Evolutionary conservation across 345 rosid species (phyloP).

Genomic region (Eucalyptus grandis): DNA sequence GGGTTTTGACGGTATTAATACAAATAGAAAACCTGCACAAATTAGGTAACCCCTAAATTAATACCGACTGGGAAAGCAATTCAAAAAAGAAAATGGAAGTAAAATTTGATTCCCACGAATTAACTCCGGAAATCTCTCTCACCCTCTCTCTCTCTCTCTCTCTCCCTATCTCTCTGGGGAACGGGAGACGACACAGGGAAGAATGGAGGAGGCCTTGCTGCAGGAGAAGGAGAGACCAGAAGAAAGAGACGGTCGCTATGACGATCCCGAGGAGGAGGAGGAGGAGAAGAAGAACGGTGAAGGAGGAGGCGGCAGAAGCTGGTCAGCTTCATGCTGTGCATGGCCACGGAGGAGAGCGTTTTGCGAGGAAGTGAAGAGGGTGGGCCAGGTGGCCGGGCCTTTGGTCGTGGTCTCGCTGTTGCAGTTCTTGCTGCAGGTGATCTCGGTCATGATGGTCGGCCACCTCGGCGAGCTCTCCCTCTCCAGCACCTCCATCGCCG

Average conservation of each 20-base stretch:
- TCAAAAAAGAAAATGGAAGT: background rate
- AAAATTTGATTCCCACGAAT: background rate
- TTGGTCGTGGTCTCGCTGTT: slow-evolving; percentile 61
- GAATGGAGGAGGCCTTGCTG: background rate
- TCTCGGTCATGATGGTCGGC: slow-evolving; percentile 72
- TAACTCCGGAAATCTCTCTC: background rate
- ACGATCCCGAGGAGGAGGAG: background rate
- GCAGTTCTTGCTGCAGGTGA: slow-evolving; percentile 36
- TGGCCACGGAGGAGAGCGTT: background rate
- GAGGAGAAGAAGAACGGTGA: background rate
- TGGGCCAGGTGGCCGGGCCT: slow-evolving; percentile 45
- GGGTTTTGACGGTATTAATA: background rate
- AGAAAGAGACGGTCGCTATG: background rate
- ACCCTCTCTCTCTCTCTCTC: background rate
- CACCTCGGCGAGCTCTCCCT: slow-evolving; percentile 69
- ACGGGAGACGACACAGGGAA: background rate
- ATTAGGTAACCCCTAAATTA: too few species aligned
- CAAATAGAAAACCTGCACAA: too few species aligned
- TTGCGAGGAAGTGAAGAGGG: slow-evolving; percentile 28
- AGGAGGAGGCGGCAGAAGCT: background rate
- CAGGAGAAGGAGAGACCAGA: background rate
- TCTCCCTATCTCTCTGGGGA: background rate
- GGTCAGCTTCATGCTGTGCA: background rate
- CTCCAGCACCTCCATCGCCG: slow-evolving; percentile 67
- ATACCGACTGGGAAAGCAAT: background rate